Conservation (phyloP, 176 grass and related monocot species). For the Zizania latifolia region DNA sequence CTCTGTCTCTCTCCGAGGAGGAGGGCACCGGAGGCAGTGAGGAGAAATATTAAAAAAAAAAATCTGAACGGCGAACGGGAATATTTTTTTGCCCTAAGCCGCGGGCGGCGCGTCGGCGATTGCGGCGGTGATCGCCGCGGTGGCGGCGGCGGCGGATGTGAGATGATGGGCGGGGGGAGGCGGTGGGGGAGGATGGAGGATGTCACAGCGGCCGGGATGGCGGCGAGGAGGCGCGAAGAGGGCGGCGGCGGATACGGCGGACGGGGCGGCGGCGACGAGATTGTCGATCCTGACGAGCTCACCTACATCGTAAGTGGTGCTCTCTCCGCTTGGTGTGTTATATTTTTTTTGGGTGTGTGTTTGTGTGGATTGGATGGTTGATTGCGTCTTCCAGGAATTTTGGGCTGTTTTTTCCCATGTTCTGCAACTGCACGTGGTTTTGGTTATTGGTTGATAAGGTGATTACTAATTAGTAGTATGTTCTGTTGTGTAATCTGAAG, state of each 20-base stretch:
- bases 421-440: not conserved
- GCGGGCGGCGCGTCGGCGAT: conserved; percentile 10
- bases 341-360: not conserved
- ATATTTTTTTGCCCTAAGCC: conserved; percentile 36
- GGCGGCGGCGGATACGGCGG: not conserved
- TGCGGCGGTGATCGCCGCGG: conserved; percentile 2
- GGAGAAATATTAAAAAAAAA: not conserved
- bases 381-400: not conserved
- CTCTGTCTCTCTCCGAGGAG: not conserved
- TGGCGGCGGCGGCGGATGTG: not conserved
- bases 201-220: not conserved
- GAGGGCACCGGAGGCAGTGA: not conserved
- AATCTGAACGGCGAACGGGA: conserved; percentile 13
- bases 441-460: not conserved
- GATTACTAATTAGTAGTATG: not conserved
- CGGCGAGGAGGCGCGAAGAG: conserved; percentile 19
- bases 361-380: conserved; percentile 1
- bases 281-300: conserved; percentile 38
- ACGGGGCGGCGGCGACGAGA: not conserved
- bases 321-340: not conserved
- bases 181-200: not conserved
- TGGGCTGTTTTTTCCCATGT: not conserved
- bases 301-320: conserved; percentile 55
- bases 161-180: conserved; percentile 9
- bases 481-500: not conserved